Percentiles rank a stretch among this genome's conserved stretches.
These are phyloP conservation scores for Aspergillus texensis DNA, from an alignment of 2,329 filamentous ascomycete species.

Conservation along the genomic window DNA sequence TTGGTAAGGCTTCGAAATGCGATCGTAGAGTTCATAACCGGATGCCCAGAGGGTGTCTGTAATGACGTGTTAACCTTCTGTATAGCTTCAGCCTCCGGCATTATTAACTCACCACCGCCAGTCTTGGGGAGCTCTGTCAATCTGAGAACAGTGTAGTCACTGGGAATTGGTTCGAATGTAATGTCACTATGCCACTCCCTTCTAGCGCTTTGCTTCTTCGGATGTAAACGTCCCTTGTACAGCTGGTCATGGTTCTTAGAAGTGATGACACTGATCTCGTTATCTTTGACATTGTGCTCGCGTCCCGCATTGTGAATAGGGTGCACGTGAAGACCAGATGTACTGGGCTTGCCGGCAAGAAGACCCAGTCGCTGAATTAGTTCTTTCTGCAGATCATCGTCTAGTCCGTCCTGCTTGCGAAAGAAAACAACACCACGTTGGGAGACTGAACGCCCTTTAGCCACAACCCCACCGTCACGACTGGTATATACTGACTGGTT, in stretches of 20 bases:
- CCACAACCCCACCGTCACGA: background rate
- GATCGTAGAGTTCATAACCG: conserved; percentile 47
- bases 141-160: conserved; percentile 52
- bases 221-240: conserved; percentile 37
- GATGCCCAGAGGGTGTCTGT: conserved; percentile 49
- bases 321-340: conserved; percentile 51
- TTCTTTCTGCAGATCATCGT: conserved; percentile 55
- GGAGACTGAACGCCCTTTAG: conserved; percentile 42
- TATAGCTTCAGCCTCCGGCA: background rate
- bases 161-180: conserved; percentile 51
- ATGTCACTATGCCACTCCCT: conserved; percentile 54
- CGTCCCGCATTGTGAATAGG: conserved; percentile 53
- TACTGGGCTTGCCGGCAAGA: conserved; percentile 51
- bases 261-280: conserved; percentile 55
- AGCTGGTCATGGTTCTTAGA: conserved; percentile 43
- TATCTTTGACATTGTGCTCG: conserved; percentile 50
- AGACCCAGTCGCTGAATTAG: conserved; percentile 54
- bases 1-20: conserved; percentile 42
- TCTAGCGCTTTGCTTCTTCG: conserved; percentile 33
- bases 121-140: conserved; percentile 46
- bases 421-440: conserved; percentile 59
- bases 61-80: background rate
- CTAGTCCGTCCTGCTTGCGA: conserved; percentile 53
- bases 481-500: conserved; percentile 26
- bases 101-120: conserved; percentile 39